A percentile compares a stretch with the other conserved stretches of the same genome.
Evolutionary conservation across 1,284 basidiomycete genomes (phyloP).

Genomic region (Ustilago shanxiensis): DNA sequence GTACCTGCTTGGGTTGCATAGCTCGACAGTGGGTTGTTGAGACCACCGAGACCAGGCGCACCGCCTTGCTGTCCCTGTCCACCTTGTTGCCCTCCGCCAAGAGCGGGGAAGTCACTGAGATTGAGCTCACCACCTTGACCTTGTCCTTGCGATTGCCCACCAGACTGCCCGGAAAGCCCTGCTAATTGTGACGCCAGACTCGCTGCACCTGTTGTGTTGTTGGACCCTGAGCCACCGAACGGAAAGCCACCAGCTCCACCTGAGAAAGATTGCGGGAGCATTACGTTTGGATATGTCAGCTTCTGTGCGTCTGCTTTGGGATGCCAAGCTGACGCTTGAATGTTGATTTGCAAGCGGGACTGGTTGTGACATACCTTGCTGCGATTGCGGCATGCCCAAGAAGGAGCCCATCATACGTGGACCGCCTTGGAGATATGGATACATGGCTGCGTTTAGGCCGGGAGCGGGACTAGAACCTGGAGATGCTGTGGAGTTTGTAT

Average conservation of each 20-base stretch:
- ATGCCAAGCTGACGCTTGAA: not conserved
- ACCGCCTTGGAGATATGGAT: slow-evolving; percentile 56
- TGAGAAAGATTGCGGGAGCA: slow-evolving; percentile 3
- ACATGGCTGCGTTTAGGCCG: slow-evolving; percentile 40
- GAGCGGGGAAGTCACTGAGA: slow-evolving; percentile 60
- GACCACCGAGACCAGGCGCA: slow-evolving; percentile 39
- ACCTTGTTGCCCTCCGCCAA: slow-evolving; percentile 45
- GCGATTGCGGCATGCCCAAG: slow-evolving; percentile 53
- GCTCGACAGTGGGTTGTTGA: slow-evolving; percentile 47
- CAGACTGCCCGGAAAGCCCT: slow-evolving; percentile 43
- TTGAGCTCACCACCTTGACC: slow-evolving; percentile 55
- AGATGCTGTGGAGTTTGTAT: slow-evolving; percentile 30
- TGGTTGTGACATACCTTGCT: slow-evolving; percentile 28
- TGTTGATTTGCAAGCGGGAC: not conserved
- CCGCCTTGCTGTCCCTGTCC: slow-evolving; percentile 50
- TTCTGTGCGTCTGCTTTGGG: not conserved
- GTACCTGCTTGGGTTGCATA: slow-evolving; percentile 64
- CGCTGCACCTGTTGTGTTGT: slow-evolving; percentile 49
- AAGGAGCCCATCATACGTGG: slow-evolving; percentile 57
- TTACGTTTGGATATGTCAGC: slow-evolving; percentile 1
- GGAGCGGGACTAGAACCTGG: slow-evolving; percentile 34
- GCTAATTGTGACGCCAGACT: slow-evolving; percentile 50
- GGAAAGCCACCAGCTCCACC: slow-evolving; percentile 49
- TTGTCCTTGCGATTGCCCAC: slow-evolving; percentile 44
- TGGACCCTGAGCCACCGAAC: slow-evolving; percentile 55